Base-by-base conservation (phyloP, 2,329 filamentous ascomycete genomes). In the Fusarium sp. region DNA sequence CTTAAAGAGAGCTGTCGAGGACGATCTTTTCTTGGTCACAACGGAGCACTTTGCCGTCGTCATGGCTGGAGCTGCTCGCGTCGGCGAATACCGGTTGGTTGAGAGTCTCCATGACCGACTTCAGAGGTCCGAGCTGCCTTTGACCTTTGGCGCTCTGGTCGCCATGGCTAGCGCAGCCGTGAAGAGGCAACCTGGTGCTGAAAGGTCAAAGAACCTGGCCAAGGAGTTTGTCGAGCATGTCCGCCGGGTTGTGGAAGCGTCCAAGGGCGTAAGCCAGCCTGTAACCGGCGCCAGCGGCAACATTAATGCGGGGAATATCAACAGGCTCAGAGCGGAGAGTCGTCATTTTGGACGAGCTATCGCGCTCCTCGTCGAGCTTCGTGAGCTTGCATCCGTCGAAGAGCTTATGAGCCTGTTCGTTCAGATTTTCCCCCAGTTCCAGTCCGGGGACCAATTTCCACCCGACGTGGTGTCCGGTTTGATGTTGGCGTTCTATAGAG, bases 401-500 rank as follows among this genome's bases (percentile, higher is more conserved):
- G 81, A 88, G 58, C 80, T 94, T 7, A 85, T 91, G 69, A 81
- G 86, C 31, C 76, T 87, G 51, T 92, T 89, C 72, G 79, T 80
- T 31, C 77, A 79, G 47, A 73, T 82, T 18, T 80, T 85, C 30
- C 80, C 81, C 1, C 65, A 80, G 16, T 73, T 76, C 36, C 70
- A 79, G 44, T 64, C 66, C 46, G 60, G 75, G 13, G 76, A 81
- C 10, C 66, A 78, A 1, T 80, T 87, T 15, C 88, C 90, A 0
- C 79, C 89, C 3, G 78, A 82, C 15, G 80, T 95, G 58, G 80
- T 93, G 23, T 84, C 85, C 52, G 86, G 90, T 9, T 79, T 95
- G 62, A 95, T 97, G 91, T 82, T 86, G 23, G 85, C 89, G 1
- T 87, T 92, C 74, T 81, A 89, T 44, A 82, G 85, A 54, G 86